phyloP scores from a whole-genome alignment of 805 yeast species.

The Metschnikowia matae region DNA sequence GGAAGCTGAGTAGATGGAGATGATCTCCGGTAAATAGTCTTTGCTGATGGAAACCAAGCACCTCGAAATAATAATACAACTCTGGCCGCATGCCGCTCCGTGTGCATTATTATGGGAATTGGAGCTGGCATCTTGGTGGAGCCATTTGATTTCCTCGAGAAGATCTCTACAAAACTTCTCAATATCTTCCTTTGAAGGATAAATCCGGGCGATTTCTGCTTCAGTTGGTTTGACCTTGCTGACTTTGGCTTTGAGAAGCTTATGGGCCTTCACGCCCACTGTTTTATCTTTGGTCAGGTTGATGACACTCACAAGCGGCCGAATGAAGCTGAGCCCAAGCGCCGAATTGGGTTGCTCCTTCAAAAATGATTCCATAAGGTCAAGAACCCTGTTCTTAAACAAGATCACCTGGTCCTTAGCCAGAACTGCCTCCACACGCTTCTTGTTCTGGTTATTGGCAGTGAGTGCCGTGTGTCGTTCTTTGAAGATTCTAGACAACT shows the following conservation, averaged over 20 bases:
- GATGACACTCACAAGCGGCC: conserved; percentile 59
- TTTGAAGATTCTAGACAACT: conserved; percentile 76
- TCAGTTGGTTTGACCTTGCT: conserved; percentile 43
- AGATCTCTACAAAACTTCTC: conserved; percentile 19
- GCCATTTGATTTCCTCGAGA: conserved; percentile 29
- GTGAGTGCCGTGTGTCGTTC: conserved; percentile 70
- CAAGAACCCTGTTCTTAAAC: conserved; percentile 75
- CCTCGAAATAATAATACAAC: conserved; percentile 64
- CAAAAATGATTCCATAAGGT: conserved; percentile 63
- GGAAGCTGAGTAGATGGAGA: conserved; percentile 52
- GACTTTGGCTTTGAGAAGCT: conserved; percentile 57
- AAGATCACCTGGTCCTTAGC: conserved; percentile 77
- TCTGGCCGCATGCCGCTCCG: conserved; percentile 56
- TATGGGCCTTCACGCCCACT: conserved; percentile 72
- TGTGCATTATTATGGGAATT: conserved; percentile 47
- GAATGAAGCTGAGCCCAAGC: conserved; percentile 41
- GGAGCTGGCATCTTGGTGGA: conserved; percentile 44
- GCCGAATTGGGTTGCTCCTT: conserved; percentile 41
- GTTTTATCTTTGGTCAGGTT: conserved; percentile 63
- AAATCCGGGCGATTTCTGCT: conserved; percentile 18
- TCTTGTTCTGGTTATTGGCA: conserved; percentile 45
- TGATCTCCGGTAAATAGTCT: conserved; percentile 38
- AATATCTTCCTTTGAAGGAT: conserved; percentile 15
- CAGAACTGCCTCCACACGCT: conserved; percentile 68
- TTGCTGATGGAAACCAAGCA: conserved; percentile 39